Evolutionary conservation across 306 rosid genomes (phyloP).

Genomic region (Acmispon strigosus): DNA sequence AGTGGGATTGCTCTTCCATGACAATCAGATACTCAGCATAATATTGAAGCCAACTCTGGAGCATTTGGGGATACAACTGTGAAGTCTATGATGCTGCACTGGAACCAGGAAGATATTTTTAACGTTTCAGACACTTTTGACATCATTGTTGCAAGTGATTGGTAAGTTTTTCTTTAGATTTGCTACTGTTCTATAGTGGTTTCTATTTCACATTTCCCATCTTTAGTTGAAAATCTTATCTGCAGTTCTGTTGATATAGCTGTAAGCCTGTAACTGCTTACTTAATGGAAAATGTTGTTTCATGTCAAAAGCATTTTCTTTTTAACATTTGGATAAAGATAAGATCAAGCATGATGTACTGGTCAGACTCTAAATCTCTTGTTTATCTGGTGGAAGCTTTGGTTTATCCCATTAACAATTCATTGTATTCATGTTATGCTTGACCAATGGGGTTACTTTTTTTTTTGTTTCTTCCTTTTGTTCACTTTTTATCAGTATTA

Average conservation of each 20-base stretch:
- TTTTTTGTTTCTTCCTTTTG: constrained; percentile 31
- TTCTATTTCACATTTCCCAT: background rate
- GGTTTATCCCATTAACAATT: background rate
- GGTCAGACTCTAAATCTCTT: background rate
- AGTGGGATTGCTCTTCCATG: constrained; percentile 22
- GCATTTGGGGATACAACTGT: constrained; percentile 76
- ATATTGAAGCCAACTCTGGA: constrained; percentile 57
- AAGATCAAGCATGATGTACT: background rate
- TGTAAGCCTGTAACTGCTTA: constrained; percentile 2
- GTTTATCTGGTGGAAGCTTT: constrained; percentile 21
- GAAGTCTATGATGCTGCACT: constrained; percentile 72
- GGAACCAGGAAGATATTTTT: constrained; percentile 59
- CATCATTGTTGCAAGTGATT: constrained; percentile 75
- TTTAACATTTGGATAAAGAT: constrained; percentile 23
- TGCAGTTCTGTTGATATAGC: constrained; percentile 11
- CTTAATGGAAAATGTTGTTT: constrained; percentile 14
- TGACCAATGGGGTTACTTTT: constrained; percentile 36
- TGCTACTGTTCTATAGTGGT: background rate
- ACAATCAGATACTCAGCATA: constrained; percentile 75
- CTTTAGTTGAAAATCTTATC: background rate
- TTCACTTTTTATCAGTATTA: constrained; percentile 13
- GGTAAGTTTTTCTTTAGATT: constrained; percentile 35
- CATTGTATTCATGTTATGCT: constrained; percentile 22
- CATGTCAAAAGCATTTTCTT: constrained; percentile 3
- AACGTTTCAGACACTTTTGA: constrained; percentile 50